phyloP scores from a whole-genome alignment of 192 early-diverging fungal species.

The Chytriomyces confervae region DNA sequence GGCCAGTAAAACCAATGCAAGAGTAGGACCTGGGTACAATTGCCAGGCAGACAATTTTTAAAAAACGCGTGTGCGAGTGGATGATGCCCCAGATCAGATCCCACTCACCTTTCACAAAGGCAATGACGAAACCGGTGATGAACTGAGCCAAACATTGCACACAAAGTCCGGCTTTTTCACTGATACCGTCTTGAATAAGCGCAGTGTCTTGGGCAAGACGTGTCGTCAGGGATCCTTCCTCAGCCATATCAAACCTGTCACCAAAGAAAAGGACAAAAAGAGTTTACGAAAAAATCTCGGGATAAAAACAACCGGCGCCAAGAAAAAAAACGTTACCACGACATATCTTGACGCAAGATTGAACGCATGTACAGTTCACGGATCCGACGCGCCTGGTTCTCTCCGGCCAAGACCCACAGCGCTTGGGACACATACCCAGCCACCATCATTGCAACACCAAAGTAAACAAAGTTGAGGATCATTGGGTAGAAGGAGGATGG shows the following conservation, averaged over 20 bases:
- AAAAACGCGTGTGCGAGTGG: background rate
- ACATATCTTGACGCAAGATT: conserved; percentile 36
- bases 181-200: conserved; percentile 59
- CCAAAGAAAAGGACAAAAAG: background rate
- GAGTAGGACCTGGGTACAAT: conserved; percentile 18
- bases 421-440: conserved; percentile 43
- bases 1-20: conserved; percentile 25
- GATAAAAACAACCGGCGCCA: background rate
- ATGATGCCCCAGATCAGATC: background rate
- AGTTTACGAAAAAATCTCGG: background rate
- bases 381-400: conserved; percentile 46
- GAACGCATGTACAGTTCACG: conserved; percentile 40
- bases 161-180: conserved; percentile 55
- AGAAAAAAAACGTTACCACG: conserved; percentile 12
- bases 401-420: conserved; percentile 44
- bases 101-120: conserved; percentile 61
- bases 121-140: conserved; percentile 55
- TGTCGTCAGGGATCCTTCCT: conserved; percentile 53
- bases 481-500: conserved; percentile 21
- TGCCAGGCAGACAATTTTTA: background rate
- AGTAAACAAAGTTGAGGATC: conserved; percentile 23
- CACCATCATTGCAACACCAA: conserved; percentile 40
- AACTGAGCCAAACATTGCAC: conserved; percentile 47
- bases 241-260: conserved; percentile 45
- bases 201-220: conserved; percentile 51